A percentile compares a stretch with the other conserved stretches of the same genome.
Evolutionary conservation across 2,329 filamentous ascomycete species (phyloP).

Genomic region (Cryphonectria japonica): DNA sequence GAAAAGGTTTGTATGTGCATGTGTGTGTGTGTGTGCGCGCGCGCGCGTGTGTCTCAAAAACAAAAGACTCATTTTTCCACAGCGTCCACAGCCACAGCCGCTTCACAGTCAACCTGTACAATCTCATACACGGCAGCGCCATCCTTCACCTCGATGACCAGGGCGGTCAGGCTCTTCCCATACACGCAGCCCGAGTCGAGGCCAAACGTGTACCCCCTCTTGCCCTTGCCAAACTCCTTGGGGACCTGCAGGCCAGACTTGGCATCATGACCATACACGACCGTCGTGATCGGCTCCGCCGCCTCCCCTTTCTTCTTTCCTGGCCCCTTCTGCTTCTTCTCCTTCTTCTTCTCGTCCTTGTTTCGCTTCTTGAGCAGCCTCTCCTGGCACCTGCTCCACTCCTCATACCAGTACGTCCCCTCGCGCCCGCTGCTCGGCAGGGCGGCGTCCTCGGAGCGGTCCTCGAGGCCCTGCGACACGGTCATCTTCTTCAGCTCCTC

Average conservation of each 20-base stretch:
- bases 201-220: conserved; percentile 70
- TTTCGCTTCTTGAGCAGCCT: conserved; percentile 32
- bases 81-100: neutral
- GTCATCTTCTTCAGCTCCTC: conserved; percentile 30
- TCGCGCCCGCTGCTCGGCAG: conserved; percentile 48
- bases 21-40: too few species aligned
- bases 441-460: conserved; percentile 31
- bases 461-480: conserved; percentile 26
- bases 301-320: conserved; percentile 49
- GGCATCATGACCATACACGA: conserved; percentile 88
- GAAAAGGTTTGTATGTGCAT: neutral
- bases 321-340: conserved; percentile 39
- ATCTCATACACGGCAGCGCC: conserved; percentile 42
- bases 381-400: conserved; percentile 59
- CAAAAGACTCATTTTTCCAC: neutral
- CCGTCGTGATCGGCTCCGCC: conserved; percentile 60
- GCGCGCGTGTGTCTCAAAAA: neutral
- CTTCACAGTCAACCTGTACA: conserved; percentile 48
- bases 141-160: conserved; percentile 66
- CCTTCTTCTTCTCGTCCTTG: conserved; percentile 26
- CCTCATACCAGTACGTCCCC: conserved; percentile 70
- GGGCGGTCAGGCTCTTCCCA: conserved; percentile 74
- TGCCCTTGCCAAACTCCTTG: conserved; percentile 24
- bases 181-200: conserved; percentile 83
- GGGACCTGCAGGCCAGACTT: conserved; percentile 64